Conservation (phyloP, 2,329 filamentous ascomycete species). For the Ceratocystis destructans region DNA sequence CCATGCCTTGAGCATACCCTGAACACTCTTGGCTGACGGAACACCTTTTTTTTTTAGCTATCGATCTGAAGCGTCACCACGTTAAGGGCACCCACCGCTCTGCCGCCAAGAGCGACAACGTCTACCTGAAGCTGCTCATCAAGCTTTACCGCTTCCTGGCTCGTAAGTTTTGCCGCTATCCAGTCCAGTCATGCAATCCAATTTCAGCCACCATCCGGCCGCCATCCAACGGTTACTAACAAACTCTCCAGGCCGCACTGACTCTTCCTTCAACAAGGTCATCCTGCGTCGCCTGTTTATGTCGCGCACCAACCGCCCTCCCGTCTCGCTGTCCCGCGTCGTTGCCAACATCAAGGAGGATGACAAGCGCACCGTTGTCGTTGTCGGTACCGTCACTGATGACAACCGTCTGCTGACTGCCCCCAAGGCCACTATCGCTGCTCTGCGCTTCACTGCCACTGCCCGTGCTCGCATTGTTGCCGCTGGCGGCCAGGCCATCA, state of each 20-base stretch:
- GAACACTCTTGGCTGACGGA: constrained; percentile 21
- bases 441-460: constrained; percentile 91
- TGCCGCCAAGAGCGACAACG: constrained; percentile 96
- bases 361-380: constrained; percentile 75
- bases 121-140: constrained; percentile 91
- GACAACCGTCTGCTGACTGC: constrained; percentile 86
- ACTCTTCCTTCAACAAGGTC: constrained; percentile 97
- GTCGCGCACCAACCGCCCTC: constrained; percentile 96
- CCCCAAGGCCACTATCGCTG: constrained; percentile 87
- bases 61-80: constrained; percentile 59
- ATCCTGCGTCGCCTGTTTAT: constrained; percentile 95
- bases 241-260: constrained; percentile 62
- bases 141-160: constrained; percentile 97
- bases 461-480: constrained; percentile 86
- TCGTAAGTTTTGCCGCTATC: constrained; percentile 48
- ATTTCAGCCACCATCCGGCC: neutral
- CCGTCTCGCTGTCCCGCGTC: constrained; percentile 88
- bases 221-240: constrained; percentile 9
- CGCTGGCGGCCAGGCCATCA: constrained; percentile 88
- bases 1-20: constrained; percentile 45
- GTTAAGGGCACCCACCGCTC: constrained; percentile 67
- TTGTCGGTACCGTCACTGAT: constrained; percentile 92
- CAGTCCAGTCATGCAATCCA: neutral
- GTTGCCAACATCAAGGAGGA: constrained; percentile 53
- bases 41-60: constrained; percentile 42